phyloP scores from a whole-genome alignment of 768 basidiomycete genomes.

The Leccinellum luteum region DNA sequence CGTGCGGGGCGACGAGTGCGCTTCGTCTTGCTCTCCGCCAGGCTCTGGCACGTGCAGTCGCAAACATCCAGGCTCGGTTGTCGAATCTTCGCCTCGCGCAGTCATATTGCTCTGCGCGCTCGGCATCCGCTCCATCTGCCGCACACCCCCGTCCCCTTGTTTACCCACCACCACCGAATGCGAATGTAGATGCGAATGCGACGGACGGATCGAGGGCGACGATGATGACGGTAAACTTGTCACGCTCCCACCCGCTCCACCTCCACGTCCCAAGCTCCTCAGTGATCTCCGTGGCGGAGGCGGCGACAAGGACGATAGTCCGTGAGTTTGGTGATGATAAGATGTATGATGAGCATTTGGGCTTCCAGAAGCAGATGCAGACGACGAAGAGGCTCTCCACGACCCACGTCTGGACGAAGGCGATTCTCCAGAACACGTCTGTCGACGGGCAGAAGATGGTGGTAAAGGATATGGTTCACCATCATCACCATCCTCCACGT shows the following conservation, averaged over 20 bases:
- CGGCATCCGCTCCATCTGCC: conserved; percentile 21
- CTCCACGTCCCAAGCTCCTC: conserved; percentile 15
- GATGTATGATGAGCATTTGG: conserved; percentile 37
- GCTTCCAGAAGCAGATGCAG: conserved; percentile 32
- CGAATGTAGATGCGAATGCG: background rate
- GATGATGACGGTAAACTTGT: conserved; percentile 4
- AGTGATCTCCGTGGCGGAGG: conserved; percentile 27
- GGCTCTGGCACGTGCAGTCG: background rate
- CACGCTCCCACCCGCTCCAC: background rate
- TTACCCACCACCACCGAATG: conserved; percentile 1
- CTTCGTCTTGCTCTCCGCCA: conserved; percentile 5
- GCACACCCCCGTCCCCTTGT: background rate
- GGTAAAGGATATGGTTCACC: conserved; percentile 10
- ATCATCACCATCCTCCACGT: conserved; percentile 5
- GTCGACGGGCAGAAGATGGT: background rate
- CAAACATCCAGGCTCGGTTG: conserved; percentile 2
- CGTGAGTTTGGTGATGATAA: background rate
- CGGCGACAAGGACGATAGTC: conserved; percentile 11
- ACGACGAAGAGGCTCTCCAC: conserved; percentile 45
- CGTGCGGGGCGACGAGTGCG: conserved; percentile 2
- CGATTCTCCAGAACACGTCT: conserved; percentile 14
- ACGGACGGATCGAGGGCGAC: background rate
- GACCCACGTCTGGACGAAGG: conserved; percentile 21
- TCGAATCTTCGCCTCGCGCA: conserved; percentile 11
- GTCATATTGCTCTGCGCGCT: conserved; percentile 33